Percentiles rank a stretch among this genome's conserved stretches.
These are phyloP conservation scores for Catunica adiposa DNA, from an alignment of 2,329 filamentous ascomycete genomes.

Conservation along the genomic window DNA sequence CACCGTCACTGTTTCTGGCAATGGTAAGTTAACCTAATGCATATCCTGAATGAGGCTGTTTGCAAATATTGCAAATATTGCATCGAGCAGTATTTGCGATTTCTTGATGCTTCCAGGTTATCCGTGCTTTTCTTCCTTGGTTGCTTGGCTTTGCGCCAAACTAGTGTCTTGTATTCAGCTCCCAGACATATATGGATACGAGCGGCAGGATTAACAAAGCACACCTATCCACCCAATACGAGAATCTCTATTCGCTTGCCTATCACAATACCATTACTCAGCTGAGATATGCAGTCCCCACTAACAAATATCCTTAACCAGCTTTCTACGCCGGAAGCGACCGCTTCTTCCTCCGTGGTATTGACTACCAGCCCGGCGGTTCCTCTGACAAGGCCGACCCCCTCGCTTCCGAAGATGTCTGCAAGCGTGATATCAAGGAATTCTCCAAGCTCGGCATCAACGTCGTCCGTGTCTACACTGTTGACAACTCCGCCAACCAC, in stretches of 20 bases:
- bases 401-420: slow-evolving; percentile 51
- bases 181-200: not conserved
- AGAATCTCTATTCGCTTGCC: not conserved
- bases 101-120: not conserved
- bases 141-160: not conserved
- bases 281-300: not conserved
- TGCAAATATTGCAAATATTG: not conserved
- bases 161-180: not conserved
- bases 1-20: slow-evolving; percentile 37
- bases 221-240: not conserved
- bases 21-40: slow-evolving; percentile 27
- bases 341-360: slow-evolving; percentile 43
- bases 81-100: not conserved
- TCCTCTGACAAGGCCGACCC: slow-evolving; percentile 48
- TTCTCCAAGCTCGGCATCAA: slow-evolving; percentile 82
- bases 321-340: slow-evolving; percentile 38
- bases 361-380: slow-evolving; percentile 48
- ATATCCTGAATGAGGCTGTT: not conserved
- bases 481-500: slow-evolving; percentile 72
- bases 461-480: slow-evolving; percentile 80
- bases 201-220: not conserved
- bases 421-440: slow-evolving; percentile 62
- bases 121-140: not conserved
- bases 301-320: slow-evolving; percentile 17
- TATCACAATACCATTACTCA: not conserved